These are phyloP conservation scores for Globisporangium megalacanthum DNA, from an alignment of 352 stramenopile species.

Conservation along the genomic window DNA sequence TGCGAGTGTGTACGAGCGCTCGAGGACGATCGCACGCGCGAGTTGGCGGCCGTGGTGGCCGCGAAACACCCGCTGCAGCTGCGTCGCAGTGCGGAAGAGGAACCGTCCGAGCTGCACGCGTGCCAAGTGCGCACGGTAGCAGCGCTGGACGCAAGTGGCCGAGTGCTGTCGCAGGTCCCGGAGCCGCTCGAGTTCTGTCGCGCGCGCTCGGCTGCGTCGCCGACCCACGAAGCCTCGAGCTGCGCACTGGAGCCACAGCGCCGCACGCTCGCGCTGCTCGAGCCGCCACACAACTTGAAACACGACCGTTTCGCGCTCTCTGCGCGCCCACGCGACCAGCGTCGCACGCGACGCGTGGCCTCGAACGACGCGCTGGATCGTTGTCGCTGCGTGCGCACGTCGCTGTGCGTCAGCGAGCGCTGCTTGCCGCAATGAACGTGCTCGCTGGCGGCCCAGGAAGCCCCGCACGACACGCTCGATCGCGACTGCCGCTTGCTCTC, in stretches of 20 bases:
- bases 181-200: conserved; percentile 16
- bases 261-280: conserved; percentile 12
- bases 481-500: conserved; percentile 23
- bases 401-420: conserved; percentile 15
- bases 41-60: conserved; percentile 33
- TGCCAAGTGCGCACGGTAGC: conserved; percentile 46
- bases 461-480: conserved; percentile 41
- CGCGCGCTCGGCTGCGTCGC: conserved; percentile 12
- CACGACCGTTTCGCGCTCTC: conserved; percentile 14
- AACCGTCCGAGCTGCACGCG: conserved; percentile 32
- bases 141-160: conserved; percentile 40
- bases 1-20: conserved; percentile 25
- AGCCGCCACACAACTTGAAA: conserved; percentile 13
- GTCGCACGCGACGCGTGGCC: conserved; percentile 20
- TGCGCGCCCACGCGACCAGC: conserved; percentile 3
- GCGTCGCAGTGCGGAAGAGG: conserved; percentile 28
- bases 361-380: conserved; percentile 39
- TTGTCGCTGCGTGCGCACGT: conserved; percentile 18
- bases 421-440: conserved; percentile 13
- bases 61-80: conserved; percentile 53
- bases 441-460: conserved; percentile 29
- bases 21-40: conserved; percentile 32
- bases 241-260: conserved; percentile 34
- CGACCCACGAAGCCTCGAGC: conserved; percentile 40
- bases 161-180: conserved; percentile 18